Evolutionary conservation across 2,329 filamentous ascomycete species (phyloP).

Genomic region (Diaporthe nobilis): DNA sequence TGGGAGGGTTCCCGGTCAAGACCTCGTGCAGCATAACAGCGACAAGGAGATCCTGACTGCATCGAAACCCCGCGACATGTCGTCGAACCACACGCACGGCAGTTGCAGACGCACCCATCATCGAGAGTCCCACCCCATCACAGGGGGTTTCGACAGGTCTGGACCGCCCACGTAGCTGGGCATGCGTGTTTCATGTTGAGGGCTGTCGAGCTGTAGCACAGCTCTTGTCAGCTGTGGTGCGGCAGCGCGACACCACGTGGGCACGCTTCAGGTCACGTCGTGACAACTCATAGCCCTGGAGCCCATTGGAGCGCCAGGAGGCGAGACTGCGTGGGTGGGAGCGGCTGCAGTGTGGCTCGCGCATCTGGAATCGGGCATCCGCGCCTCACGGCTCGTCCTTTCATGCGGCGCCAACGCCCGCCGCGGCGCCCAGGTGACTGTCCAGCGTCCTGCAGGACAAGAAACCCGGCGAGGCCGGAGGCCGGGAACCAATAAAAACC

Average conservation of each 20-base stretch:
- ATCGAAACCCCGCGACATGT: conserved; percentile 35
- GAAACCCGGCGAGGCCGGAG: conserved; percentile 14
- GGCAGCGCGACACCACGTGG: conserved; percentile 32
- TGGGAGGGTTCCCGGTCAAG: conserved; percentile 15
- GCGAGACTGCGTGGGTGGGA: not conserved
- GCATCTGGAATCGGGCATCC: conserved; percentile 5
- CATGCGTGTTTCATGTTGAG: conserved; percentile 40
- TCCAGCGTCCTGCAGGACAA: conserved; percentile 25
- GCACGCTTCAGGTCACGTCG: conserved; percentile 9
- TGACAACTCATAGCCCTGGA: conserved; percentile 21
- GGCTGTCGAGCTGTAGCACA: conserved; percentile 28
- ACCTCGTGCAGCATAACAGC: not conserved
- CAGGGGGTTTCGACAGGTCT: conserved; percentile 32
- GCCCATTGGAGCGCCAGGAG: conserved; percentile 13
- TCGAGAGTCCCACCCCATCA: conserved; percentile 18
- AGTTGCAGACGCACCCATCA: conserved; percentile 34
- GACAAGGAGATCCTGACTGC: conserved; percentile 29
- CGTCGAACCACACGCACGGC: conserved; percentile 31
- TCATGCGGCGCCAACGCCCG: conserved; percentile 14
- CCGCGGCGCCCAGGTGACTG: conserved; percentile 18
- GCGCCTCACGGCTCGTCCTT: conserved; percentile 12
- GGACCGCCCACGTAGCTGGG: conserved; percentile 33
- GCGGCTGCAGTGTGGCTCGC: conserved; percentile 22
- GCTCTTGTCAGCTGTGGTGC: conserved; percentile 35
- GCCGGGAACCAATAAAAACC: conserved; percentile 19